Evolutionary conservation across 208 protist species (phyloP).

Genomic region (Leishmania arabica): DNA sequence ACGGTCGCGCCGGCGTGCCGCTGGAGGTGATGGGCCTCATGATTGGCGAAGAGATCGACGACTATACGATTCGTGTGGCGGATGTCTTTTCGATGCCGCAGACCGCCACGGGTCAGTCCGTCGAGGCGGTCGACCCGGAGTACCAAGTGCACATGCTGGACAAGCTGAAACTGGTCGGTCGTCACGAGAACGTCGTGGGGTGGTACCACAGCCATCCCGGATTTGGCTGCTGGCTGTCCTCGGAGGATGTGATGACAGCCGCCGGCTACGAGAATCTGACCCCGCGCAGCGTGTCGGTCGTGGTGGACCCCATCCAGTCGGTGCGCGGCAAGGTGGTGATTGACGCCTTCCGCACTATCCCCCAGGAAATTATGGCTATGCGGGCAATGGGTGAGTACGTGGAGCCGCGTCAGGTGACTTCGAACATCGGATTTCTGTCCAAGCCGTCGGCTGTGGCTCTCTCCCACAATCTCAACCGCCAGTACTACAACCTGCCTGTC

Average conservation of each 20-base stretch:
- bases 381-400: conserved; percentile 75
- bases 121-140: conserved; percentile 99
- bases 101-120: conserved; percentile 97
- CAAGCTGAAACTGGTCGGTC: conserved; percentile 98
- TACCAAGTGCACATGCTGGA: conserved; percentile 99
- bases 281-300: conserved; percentile 98
- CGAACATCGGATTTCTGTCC: conserved; percentile 98
- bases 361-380: conserved; percentile 87
- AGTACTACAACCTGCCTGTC: conserved; percentile 99
- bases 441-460: conserved; percentile 98
- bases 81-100: conserved; percentile 99
- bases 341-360: conserved; percentile 99
- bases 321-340: conserved; percentile 99
- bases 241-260: conserved; percentile 99
- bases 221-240: conserved; percentile 99
- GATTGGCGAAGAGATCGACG: conserved; percentile 99
- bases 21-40: conserved; percentile 99
- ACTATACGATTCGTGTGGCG: conserved; percentile 99
- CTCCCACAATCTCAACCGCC: conserved; percentile 97
- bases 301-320: conserved; percentile 99
- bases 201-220: conserved; percentile 99
- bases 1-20: conserved; percentile 99
- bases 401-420: conserved; percentile 99
- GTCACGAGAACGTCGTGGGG: conserved; percentile 99
- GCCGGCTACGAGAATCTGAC: conserved; percentile 98